Percentiles rank a stretch among this genome's conserved stretches.
Evolutionary conservation across 2,329 filamentous ascomycete genomes (phyloP).

Genomic region (Blumeria hordei): DNA sequence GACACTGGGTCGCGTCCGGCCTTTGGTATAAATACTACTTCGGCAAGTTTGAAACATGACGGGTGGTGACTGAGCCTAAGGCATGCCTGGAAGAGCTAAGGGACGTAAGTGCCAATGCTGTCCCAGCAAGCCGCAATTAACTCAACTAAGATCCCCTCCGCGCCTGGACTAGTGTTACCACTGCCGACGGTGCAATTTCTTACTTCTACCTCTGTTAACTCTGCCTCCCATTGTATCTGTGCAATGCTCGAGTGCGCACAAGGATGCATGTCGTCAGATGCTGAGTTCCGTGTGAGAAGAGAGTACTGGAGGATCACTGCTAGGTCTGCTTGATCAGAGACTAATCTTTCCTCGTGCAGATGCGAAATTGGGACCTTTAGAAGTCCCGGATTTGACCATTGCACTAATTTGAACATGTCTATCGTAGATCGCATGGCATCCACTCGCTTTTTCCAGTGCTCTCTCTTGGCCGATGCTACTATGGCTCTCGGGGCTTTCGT

Average conservation of each 20-base stretch:
- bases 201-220: no score
- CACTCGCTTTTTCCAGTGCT: neutral
- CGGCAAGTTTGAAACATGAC: neutral
- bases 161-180: no score
- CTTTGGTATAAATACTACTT: neutral
- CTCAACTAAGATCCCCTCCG: no score
- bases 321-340: neutral
- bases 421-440: neutral
- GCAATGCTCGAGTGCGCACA: no score
- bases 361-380: neutral
- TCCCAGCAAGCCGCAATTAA: no score
- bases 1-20: constrained; percentile 6
- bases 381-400: neutral
- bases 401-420: neutral
- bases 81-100: neutral
- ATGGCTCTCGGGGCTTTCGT: neutral
- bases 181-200: no score
- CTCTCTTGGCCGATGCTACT: neutral
- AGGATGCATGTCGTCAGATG: neutral
- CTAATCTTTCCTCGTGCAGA: neutral
- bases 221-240: no score
- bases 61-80: neutral
- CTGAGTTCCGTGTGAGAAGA: neutral
- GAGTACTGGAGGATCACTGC: neutral
- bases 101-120: no score